Base-by-base conservation (phyloP, 768 basidiomycete genomes). In the Tephrocybe sp. region DNA sequence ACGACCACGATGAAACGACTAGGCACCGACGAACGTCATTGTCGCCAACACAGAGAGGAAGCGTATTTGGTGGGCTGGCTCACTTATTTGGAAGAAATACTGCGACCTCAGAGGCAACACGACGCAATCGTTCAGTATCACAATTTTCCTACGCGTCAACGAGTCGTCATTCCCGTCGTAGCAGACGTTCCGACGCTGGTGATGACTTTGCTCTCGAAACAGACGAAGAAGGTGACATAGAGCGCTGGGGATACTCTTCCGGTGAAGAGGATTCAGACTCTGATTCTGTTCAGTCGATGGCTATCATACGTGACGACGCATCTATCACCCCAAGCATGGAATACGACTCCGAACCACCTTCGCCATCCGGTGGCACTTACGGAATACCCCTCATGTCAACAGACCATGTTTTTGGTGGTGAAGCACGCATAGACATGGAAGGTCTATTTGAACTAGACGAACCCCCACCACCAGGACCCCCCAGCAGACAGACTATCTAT, bases 231-330 rank as follows among this genome's bases (percentile, higher is more conserved):
- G 76, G 71, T 50, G 49, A 51, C 25, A 81, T 84, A 36, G 89
- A 92, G 55, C 78, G 89, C n/a, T 94, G 92, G 92, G 92, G 92
- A 4, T 94, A 93, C 67, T 84, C 87, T n/a, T 92, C 92, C 3
- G 89, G 82, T 19, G 92, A 94, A 60, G 89, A 87, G 59, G 80
- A 82, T 19, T 74, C 73, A 18, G 74, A 79, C 11, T 70, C 67
- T 21, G 77, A 73, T 26, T 69, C 66, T 4, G 50, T 60, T 21
- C 68, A 58, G 37, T 65, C 66, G 25, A 51, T 66, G 46, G 60
- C 65, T 11, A 58, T 65, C 25, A 65, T 68, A 15, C 64, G 51
- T 26, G 79, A 78, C 52, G 71, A 72, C 35, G 62, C 66, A 18
- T 80, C 77, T 9, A 68, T 78, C 24, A 68, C 75, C 24, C 80